Evolutionary conservation across 768 basidiomycete species (phyloP), one percentile per base, ranked within the genome.

Genomic region (Kwoniella botswanensis): DNA sequence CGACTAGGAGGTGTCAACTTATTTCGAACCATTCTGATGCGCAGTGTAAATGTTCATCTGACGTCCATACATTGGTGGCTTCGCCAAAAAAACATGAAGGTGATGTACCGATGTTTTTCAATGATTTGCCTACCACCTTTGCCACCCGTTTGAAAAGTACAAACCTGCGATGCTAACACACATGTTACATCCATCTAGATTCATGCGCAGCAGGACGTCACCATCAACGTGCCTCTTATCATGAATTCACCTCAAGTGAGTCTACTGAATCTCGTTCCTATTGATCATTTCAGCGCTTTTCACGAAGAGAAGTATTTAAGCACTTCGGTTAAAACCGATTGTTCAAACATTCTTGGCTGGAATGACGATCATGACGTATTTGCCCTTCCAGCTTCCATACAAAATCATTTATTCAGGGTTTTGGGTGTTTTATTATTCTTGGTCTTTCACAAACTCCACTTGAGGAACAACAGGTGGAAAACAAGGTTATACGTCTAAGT

Each of bases 311-410:
- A 17, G 1, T 1, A 50, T 50, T 18, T 24, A 24, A 21, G 21
- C 17, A 21, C 21, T 11, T 55, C 54, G 54, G 54, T 55, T 55
- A 55, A 55, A 13, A 22, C 54, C 54, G 54, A 55, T 55, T 35
- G 35, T 50, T 50, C 9, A 1, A 50, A 50, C 46, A 18, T 41
- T 55, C 53, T 53, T 29, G 44, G 44, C 46, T 55, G 12, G 9
- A 35, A 35, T 50, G 63, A 52, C 41, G 59, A 61, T 43, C 59
- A 61, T 61, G 59, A 61, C 59, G 59, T 61, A 43, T 61, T 59
- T 52, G 13, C 35, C 35, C 29, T 29, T 29, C 29, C 29, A 29
- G 44, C 12, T 50, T 15, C 46, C 13, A 50, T 50, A 50, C 46
- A 50, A 59, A 29, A 26, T 42, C 59, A 26, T 43, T 61, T 61